A percentile compares a stretch with the other conserved stretches of the same genome.
These are phyloP conservation scores for Trichosporon coremiiforme DNA, from an alignment of 1,284 basidiomycete genomes.

Conservation along the genomic window DNA sequence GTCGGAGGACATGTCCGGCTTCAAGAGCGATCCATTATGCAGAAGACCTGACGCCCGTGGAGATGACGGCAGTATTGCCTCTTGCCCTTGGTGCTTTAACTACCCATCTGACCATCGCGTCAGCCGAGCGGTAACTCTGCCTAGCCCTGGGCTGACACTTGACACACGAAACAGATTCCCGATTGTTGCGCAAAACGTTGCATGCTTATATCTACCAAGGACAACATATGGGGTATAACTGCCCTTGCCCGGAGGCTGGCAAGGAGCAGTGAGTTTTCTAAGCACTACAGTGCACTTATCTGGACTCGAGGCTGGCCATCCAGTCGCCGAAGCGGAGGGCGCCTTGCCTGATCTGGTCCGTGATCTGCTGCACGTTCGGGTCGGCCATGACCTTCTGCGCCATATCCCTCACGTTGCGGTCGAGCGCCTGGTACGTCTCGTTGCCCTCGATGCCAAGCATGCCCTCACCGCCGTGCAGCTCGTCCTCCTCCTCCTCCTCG, in stretches of 20 bases:
- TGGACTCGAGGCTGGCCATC: conserved; percentile 18
- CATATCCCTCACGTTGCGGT: conserved; percentile 77
- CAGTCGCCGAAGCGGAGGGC: conserved; percentile 11
- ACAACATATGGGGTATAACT: conserved; percentile 13
- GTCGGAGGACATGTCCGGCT: too few relatives aligned
- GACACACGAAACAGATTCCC: background rate
- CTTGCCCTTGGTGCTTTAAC: too few relatives aligned
- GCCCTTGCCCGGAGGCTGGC: background rate
- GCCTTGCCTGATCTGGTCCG: conserved; percentile 76
- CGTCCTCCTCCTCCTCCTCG: conserved; percentile 70
- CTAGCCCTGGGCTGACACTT: background rate
- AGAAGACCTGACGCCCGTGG: too few relatives aligned
- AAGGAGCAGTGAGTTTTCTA: background rate
- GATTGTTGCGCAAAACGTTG: background rate
- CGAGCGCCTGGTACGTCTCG: conserved; percentile 65
- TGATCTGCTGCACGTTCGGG: conserved; percentile 85
- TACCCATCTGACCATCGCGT: background rate
- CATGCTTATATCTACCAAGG: conserved; percentile 5
- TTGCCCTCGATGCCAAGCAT: conserved; percentile 67
- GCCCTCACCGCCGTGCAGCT: conserved; percentile 58
- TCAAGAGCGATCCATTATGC: too few relatives aligned
- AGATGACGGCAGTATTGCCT: too few relatives aligned
- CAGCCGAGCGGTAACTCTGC: background rate
- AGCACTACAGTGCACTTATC: conserved; percentile 8
- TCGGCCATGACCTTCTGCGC: conserved; percentile 78